phyloP scores from a whole-genome alignment of 169 alveolate species.

The Cryptosporidium sp. region DNA sequence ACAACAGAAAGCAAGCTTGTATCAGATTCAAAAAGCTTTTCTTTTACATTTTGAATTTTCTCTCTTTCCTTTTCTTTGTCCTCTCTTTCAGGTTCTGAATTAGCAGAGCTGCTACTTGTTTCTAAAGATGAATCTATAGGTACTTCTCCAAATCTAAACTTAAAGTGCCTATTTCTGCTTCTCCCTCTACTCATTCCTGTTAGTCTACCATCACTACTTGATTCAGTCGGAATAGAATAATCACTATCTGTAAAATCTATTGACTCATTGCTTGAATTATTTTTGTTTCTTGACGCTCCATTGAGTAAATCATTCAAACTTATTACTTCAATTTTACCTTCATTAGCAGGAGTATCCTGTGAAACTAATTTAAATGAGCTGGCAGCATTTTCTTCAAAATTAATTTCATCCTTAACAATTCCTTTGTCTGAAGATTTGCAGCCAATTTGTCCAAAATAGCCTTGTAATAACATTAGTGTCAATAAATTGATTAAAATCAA shows the following conservation, averaged over 20 bases:
- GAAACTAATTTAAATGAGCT: neutral
- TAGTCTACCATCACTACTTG: conserved; percentile 17
- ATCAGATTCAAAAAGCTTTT: neutral
- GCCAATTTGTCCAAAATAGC: neutral
- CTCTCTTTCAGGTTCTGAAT: neutral
- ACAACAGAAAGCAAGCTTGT: neutral
- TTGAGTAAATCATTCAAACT: neutral
- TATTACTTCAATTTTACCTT: neutral
- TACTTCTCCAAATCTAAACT: conserved; percentile 16
- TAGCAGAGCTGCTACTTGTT: neutral
- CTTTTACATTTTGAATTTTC: neutral
- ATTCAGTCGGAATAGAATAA: conserved; percentile 9
- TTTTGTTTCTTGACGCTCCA: neutral
- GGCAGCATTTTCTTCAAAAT: neutral
- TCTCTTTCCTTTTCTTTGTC: too few species aligned
- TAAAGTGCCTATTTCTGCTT: conserved; percentile 5
- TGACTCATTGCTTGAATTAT: neutral
- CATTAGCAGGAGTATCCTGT: neutral
- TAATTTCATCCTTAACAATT: too few species aligned
- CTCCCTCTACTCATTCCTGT: conserved; percentile 28
- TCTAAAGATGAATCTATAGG: neutral
- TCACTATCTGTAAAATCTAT: neutral
- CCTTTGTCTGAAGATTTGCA: neutral
- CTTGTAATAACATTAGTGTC: neutral
- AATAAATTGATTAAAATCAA: neutral